Percentiles rank a stretch among this genome's conserved stretches.
Evolutionary conservation across 805 yeast species (phyloP).

Genomic region (Saturnispora sanitii): DNA sequence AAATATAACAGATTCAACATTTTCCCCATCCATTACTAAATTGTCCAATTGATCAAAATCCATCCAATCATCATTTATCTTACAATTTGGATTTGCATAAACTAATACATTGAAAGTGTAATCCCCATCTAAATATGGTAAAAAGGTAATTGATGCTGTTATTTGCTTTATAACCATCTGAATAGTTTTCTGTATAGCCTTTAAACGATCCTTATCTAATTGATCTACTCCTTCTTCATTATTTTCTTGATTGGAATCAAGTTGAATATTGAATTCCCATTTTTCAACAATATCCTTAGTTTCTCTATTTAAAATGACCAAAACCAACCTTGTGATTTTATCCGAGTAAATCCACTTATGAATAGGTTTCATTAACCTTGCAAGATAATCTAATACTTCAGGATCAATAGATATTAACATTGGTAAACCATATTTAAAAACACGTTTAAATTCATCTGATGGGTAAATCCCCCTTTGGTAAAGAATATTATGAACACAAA

Average conservation of each 20-base stretch:
- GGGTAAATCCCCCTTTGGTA: conserved; percentile 90
- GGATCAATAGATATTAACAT: conserved; percentile 64
- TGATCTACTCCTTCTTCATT: conserved; percentile 9
- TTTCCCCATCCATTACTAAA: conserved; percentile 39
- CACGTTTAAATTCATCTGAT: conserved; percentile 69
- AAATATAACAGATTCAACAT: conserved; percentile 58
- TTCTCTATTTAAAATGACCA: conserved; percentile 63
- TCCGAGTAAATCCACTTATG: conserved; percentile 67
- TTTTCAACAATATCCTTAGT: conserved; percentile 64
- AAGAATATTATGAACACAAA: conserved; percentile 67
- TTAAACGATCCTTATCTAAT: conserved; percentile 15
- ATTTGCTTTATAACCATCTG: conserved; percentile 81
- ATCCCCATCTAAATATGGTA: conserved; percentile 57
- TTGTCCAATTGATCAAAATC: conserved; percentile 42
- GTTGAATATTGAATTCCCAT: conserved; percentile 56
- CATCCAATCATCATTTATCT: conserved; percentile 75
- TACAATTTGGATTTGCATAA: conserved; percentile 58
- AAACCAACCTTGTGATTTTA: conserved; percentile 54
- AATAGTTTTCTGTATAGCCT: conserved; percentile 61
- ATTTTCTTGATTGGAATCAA: conserved; percentile 7
- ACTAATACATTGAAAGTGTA: conserved; percentile 81
- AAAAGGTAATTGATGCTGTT: conserved; percentile 76
- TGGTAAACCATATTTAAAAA: conserved; percentile 70
- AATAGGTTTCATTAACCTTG: conserved; percentile 57
- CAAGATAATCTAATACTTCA: conserved; percentile 62